Evolutionary conservation across 164 flowering plant genomes (phyloP), one percentile per base, ranked within the genome.

Genomic region (Nymphaea colorata): DNA sequence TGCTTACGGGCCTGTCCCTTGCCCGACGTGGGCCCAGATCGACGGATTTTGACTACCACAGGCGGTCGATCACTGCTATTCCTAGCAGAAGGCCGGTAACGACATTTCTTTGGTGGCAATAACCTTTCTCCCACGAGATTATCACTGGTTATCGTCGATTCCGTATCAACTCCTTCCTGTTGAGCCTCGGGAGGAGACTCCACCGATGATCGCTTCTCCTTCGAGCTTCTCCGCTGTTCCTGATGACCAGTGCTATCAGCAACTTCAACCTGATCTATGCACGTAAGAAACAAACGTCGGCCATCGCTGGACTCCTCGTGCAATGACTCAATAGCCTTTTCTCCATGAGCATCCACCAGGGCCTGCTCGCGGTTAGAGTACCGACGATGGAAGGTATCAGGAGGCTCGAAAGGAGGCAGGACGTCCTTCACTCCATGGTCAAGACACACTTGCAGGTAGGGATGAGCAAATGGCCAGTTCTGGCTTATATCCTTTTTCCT

Each of bases 391-490:
- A 83, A 71, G 4, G 72, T 66, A 67, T 79, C 78, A 68, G 78
- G 80, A 69, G 84, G 63, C 72, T 93, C 84, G 64, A 93, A 89
- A 64, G 97, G 96, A 36, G 98, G 98, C 81, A 93, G 77, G 42
- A 81, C 66, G 66, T 86, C 88, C 72, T 79, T 87, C 68, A 91
- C 76, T 44, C 94, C 97, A 85, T 87, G 87, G 72, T 82, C 87
- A 79, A 83, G 73, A 76, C 90, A 89, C 80, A 89, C 87, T 68
- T 85, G 86, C 83, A 93, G 69, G 67, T 73, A 80, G 65, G 72
- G 80, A 55, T 71, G 76, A 68, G 98, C 81, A 73, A 93, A 91
- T 16, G 97, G 98, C 98, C 98, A 93, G 68, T 79, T 85, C 43
- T 73, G 78, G 73, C 72, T 72, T 75, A 91, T 89, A 77, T 88